These are phyloP conservation scores for Oryza rufipogon DNA, from an alignment of 176 grass and related monocot genomes.

Conservation along the genomic window DNA sequence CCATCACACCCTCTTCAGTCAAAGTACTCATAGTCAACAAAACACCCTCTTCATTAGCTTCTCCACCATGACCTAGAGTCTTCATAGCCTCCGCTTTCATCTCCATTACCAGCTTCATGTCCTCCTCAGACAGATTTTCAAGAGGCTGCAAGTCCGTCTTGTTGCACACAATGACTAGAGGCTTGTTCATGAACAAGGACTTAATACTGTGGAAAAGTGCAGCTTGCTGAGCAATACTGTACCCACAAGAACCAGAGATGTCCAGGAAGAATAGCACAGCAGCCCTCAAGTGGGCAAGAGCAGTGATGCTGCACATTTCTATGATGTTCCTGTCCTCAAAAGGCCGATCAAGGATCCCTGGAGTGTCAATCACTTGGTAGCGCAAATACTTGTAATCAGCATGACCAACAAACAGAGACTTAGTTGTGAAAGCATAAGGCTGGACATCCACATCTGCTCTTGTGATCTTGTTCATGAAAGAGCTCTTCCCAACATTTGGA, in stretches of 20 bases:
- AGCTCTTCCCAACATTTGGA: conserved; percentile 64
- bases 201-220: conserved; percentile 88
- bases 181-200: conserved; percentile 83
- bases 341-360: conserved; percentile 75
- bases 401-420: conserved; percentile 67
- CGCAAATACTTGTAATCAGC: conserved; percentile 84
- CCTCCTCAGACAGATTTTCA: conserved; percentile 66
- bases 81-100: conserved; percentile 67
- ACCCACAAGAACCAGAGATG: conserved; percentile 81
- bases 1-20: conserved; percentile 76
- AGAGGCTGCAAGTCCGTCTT: conserved; percentile 79
- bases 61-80: conserved; percentile 54
- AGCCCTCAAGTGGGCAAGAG: conserved; percentile 61
- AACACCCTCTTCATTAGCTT: conserved; percentile 65
- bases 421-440: conserved; percentile 67
- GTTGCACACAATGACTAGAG: conserved; percentile 75
- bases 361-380: conserved; percentile 88
- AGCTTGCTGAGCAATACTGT: conserved; percentile 71
- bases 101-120: conserved; percentile 72
- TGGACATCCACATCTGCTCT: conserved; percentile 82
- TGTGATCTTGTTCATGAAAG: conserved; percentile 83
- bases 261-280: conserved; percentile 70
- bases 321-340: conserved; percentile 67
- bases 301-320: conserved; percentile 68
- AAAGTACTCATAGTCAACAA: conserved; percentile 81